Base-by-base conservation (phyloP, 208 protist genomes). In the Zelonia costaricensis region DNA sequence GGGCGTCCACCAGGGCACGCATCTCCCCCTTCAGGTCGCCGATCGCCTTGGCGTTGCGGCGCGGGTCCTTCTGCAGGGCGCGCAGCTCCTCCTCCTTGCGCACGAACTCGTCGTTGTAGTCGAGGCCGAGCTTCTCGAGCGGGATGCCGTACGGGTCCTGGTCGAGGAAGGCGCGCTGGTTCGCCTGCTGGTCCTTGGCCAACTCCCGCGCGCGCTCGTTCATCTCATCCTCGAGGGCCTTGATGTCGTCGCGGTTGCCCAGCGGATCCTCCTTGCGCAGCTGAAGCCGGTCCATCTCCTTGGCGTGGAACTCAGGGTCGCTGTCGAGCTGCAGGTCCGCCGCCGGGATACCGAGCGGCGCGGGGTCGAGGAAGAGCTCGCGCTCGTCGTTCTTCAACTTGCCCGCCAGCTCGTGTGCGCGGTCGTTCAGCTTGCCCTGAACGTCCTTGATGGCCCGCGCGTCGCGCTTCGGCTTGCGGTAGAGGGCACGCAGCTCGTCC, bases 341-440 rank as follows among this genome's bases (percentile, higher is more conserved):
- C 25, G 84, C 43, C 7, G 79, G 76, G n/a, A 93, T 74, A 25
- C 87, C 83, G 12, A 78, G 55, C 13, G 84, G 84, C 61, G 73
- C 40, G 0, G 78, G 84, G 44, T 87, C 78, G 30, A 91, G 65
- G 68, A 91, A 91, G 10, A 86, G 62, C 18, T 82, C 73, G n/a
- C 83, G 87, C 62, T 93, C 87, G 33, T 75, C 62, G 16, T 76
- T 45, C 73, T 91, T 88, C 33, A 90, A 68, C 57, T 84, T 65
- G 35, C 16, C 62, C 0, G 88, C 88, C 45, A 92, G 59, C 57
- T 88, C 83, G 59, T 87, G 74, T 16, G 80, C 69, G 23, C 82
- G 84, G 44, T 79, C 81, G 68, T 84, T 74, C 12, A 90, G 52
- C 42, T 57, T 45, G n/a, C 67, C 40, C 65, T 86, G 63, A 6